Percentiles rank a stretch among this genome's conserved stretches.
Conservation (phyloP, 306 rosid species). For the Astragalus membranaceus region DNA sequence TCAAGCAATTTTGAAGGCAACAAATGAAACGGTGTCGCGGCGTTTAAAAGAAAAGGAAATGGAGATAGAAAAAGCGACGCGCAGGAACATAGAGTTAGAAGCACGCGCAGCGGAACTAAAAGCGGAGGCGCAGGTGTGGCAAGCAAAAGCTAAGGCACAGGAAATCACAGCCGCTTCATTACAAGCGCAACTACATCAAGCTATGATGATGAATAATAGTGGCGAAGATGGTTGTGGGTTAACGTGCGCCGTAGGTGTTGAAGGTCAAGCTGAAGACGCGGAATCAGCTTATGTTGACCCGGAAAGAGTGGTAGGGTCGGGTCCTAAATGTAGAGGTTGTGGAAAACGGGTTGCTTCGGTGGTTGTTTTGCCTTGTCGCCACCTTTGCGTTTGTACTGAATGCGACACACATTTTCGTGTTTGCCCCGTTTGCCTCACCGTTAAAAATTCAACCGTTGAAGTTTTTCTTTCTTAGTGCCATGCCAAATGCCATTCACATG, state of each 20-base stretch:
- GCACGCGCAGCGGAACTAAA: constrained; percentile 77
- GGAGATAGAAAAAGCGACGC: constrained; percentile 61
- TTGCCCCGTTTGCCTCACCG: constrained; percentile 66
- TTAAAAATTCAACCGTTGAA: constrained; percentile 67
- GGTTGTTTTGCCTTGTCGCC: constrained; percentile 82
- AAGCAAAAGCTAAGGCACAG: constrained; percentile 67
- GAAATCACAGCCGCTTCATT: constrained; percentile 63
- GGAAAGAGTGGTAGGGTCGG: constrained; percentile 35
- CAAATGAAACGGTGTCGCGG: constrained; percentile 55
- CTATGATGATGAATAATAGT: constrained; percentile 30
- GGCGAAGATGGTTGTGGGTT: constrained; percentile 33
- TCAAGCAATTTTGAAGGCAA: constrained; percentile 45
- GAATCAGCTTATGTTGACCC: constrained; percentile 81
- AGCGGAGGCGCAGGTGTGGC: constrained; percentile 78
- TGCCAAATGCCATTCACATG: constrained; percentile 23
- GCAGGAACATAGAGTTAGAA: constrained; percentile 66
- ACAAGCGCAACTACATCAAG: constrained; percentile 72
- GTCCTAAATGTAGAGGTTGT: constrained; percentile 72
- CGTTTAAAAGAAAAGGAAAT: constrained; percentile 58
- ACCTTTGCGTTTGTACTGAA: constrained; percentile 60
- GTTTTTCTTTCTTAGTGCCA: constrained; percentile 49
- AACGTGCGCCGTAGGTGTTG: constrained; percentile 38
- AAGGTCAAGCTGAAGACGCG: constrained; percentile 71
- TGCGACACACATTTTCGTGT: constrained; percentile 59
- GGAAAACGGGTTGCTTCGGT: constrained; percentile 61